phyloP scores from a whole-genome alignment of 2,329 filamentous ascomycete species.

The Exophiala dermatitidis region DNA sequence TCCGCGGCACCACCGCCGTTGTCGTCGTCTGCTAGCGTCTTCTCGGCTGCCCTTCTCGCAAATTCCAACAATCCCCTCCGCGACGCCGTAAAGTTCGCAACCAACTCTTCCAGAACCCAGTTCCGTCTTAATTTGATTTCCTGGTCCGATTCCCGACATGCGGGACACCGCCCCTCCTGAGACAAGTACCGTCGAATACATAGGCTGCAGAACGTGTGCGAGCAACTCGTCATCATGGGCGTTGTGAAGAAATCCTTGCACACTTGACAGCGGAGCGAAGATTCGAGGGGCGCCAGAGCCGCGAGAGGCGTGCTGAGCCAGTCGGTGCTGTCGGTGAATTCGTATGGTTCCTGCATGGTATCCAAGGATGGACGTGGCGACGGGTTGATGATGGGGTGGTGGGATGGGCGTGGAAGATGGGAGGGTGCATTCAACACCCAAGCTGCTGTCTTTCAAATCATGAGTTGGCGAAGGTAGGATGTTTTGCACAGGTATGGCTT shows the following conservation, averaged over 20 bases:
- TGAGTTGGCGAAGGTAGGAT: no score
- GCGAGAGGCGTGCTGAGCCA: constrained; percentile 44
- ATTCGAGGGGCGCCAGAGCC: constrained; percentile 55
- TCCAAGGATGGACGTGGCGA: neutral
- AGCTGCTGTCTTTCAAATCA: neutral
- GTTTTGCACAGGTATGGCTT: no score
- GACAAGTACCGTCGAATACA: constrained; percentile 85
- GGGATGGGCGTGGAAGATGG: no score
- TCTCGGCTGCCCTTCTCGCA: constrained; percentile 52
- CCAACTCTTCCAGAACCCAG: constrained; percentile 74
- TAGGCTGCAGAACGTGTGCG: constrained; percentile 91
- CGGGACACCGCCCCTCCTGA: constrained; percentile 76
- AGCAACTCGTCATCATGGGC: constrained; percentile 90
- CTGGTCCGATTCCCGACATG: constrained; percentile 72
- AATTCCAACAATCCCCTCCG: constrained; percentile 57
- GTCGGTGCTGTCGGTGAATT: constrained; percentile 40
- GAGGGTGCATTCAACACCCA: neutral
- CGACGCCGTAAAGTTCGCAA: constrained; percentile 65
- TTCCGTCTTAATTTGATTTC: constrained; percentile 80
- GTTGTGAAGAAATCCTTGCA: constrained; percentile 97
- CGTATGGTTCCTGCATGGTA: constrained; percentile 15
- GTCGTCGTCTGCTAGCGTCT: constrained; percentile 40
- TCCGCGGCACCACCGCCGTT: constrained; percentile 23
- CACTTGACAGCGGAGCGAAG: constrained; percentile 84
- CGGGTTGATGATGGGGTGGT: neutral